Percentiles rank a stretch among this genome's conserved stretches.
Conservation (phyloP, 495 filamentous ascomycete genomes). For the Aspergillus leporis region DNA sequence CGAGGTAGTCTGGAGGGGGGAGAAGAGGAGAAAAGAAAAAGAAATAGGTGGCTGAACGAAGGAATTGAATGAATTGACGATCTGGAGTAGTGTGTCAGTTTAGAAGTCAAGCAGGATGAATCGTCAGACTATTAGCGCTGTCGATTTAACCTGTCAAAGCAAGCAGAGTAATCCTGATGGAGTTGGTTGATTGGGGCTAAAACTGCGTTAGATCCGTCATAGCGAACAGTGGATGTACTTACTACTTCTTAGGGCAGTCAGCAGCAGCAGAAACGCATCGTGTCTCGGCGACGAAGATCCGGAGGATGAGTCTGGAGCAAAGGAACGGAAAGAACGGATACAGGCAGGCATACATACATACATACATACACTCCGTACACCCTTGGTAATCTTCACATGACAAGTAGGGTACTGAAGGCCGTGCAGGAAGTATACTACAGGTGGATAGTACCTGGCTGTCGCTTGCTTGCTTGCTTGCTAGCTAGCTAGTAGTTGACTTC, state of each 20-base stretch:
- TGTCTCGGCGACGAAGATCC: constrained; percentile 10
- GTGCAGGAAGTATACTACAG: background rate
- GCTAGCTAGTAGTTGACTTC: background rate
- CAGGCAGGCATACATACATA: background rate
- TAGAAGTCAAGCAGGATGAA: constrained; percentile 1
- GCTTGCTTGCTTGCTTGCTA: too few species aligned
- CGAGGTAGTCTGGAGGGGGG: background rate
- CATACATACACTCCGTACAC: background rate
- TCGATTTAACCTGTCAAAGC: constrained; percentile 9
- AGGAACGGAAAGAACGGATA: constrained; percentile 1
- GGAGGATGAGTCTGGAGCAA: constrained; percentile 9
- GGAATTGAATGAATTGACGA: background rate
- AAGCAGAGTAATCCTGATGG: constrained; percentile 4
- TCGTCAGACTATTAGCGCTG: constrained; percentile 4
- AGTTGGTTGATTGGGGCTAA: constrained; percentile 1
- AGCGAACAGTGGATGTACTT: constrained; percentile 5
- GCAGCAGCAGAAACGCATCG: constrained; percentile 6
- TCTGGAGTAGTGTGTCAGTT: background rate
- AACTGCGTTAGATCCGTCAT: constrained; percentile 1
- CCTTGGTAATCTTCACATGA: background rate
- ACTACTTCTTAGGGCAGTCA: constrained; percentile 12
- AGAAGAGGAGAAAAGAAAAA: background rate
- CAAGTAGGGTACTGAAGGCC: background rate
- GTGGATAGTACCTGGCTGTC: background rate
- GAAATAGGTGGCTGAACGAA: background rate